phyloP scores from a whole-genome alignment of 495 filamentous ascomycete species.

The Podospora bellae-mahoneyi region DNA sequence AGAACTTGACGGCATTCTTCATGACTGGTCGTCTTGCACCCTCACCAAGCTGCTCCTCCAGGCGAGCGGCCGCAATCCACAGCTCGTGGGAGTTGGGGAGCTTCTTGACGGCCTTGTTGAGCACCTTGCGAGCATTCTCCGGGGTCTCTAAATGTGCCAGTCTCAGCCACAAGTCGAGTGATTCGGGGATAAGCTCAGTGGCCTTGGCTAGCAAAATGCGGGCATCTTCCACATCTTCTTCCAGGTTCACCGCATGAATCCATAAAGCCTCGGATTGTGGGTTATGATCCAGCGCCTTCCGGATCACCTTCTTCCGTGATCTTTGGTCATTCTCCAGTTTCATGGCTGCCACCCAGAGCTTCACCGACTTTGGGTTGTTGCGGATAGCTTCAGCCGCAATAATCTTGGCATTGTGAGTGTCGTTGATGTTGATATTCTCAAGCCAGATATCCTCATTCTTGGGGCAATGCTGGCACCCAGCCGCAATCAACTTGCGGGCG shows the following conservation, averaged over 20 bases:
- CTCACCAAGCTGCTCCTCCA: constrained; percentile 85
- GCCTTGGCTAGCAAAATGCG: constrained; percentile 85
- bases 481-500: constrained; percentile 77
- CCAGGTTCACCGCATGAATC: constrained; percentile 96
- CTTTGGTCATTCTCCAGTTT: constrained; percentile 75
- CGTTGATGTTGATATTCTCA: constrained; percentile 88
- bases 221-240: constrained; percentile 84
- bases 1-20: constrained; percentile 86
- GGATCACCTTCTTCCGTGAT: constrained; percentile 84
- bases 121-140: constrained; percentile 85
- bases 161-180: constrained; percentile 91
- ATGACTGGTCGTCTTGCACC: constrained; percentile 78
- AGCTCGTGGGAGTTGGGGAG: constrained; percentile 88
- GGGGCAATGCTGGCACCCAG: constrained; percentile 84
- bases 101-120: constrained; percentile 93
- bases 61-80: constrained; percentile 89
- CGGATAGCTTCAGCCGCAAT: constrained; percentile 94
- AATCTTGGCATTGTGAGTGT: constrained; percentile 87
- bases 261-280: constrained; percentile 90
- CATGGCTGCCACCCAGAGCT: constrained; percentile 93
- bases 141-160: constrained; percentile 84
- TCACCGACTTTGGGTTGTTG: constrained; percentile 81
- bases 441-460: constrained; percentile 95
- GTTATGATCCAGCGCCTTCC: constrained; percentile 83
- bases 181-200: constrained; percentile 87